Conservation (phyloP, 371 early-diverging fungal species). For the Actinomortierella wolfii region DNA sequence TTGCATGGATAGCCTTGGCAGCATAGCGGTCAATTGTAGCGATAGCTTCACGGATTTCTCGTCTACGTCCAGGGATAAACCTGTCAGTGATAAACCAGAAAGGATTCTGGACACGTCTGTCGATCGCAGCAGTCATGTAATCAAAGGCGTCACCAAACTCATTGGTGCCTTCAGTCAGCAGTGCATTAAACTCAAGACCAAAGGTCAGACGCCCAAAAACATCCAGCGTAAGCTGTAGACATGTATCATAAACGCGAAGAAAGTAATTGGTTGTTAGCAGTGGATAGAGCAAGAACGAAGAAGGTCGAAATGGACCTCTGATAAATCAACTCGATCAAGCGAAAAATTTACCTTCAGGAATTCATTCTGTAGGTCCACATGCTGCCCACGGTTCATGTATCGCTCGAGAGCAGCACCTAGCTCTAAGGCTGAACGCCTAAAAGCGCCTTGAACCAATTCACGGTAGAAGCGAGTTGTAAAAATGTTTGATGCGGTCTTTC, state of each 20-base stretch:
- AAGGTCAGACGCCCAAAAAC: neutral
- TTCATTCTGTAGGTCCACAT: neutral
- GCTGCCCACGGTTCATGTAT: neutral
- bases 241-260: too few species aligned
- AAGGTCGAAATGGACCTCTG: too few species aligned
- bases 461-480: neutral
- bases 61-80: neutral
- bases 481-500: neutral
- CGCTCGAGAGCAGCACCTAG: neutral
- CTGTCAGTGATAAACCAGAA: neutral
- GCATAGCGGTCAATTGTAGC: neutral
- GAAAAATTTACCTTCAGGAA: neutral
- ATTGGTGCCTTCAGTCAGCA: neutral
- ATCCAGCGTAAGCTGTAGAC: neutral
- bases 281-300: too few species aligned
- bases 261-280: too few species aligned
- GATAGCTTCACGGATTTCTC: neutral
- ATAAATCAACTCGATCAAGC: too few species aligned
- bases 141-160: constrained; percentile 1
- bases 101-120: neutral
- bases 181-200: neutral
- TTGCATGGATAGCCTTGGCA: neutral
- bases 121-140: neutral
- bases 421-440: neutral
- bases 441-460: neutral